Evolutionary conservation across 2,329 filamentous ascomycete species (phyloP), one percentile per base, ranked within the genome.

Genomic region (Scedosporium apiospermum): DNA sequence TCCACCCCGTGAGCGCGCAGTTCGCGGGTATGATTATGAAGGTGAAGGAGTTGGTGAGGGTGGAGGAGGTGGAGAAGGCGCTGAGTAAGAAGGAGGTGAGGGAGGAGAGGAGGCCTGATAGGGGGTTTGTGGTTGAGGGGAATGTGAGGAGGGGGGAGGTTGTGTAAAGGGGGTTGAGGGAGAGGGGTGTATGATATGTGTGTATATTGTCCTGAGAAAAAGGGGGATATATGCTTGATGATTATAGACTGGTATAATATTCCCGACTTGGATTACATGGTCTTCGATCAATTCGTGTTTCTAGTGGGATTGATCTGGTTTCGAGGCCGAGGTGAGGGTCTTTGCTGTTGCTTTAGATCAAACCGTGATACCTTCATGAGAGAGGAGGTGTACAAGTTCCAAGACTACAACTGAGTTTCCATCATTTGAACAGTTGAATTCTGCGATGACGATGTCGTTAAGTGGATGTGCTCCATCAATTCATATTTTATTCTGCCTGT

Each of bases 11-110:
- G 65, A 84, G 84, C 65, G 85, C 87, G 51, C 87, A 91, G 68
- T 86, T 91, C 65, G 93, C 93, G 9, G 93, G 93, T 72, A 91
- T 96, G 79, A 91, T 97, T 71, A 88, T 97, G 81, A 88, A 89
- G 75, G 91, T 97, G 69, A 97, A 97, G 80, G 93, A 97, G 77
- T 80, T 97, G 66, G 90, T 97, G 57, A 81, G 85, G 62, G 91
- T 96, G 42, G 80, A 86, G 67, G 92, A 96, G 77, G 91, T 96
- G 55, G 85, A 87, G 41, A 73, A 77, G 65, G 74, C 82, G 38
- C 73, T 91, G 75, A 87, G 81, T 6, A 84, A 85, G 71, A 75
- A 77, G 63, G 84, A 96, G 78, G 81, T 96, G 70, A 86, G 86
- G 76, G 83, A 81, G 60, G 80, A 84, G 76, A 78, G 93, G 74